Evolutionary conservation across 208 protist species (phyloP).

Genomic region (Pavlovales sp.): DNA sequence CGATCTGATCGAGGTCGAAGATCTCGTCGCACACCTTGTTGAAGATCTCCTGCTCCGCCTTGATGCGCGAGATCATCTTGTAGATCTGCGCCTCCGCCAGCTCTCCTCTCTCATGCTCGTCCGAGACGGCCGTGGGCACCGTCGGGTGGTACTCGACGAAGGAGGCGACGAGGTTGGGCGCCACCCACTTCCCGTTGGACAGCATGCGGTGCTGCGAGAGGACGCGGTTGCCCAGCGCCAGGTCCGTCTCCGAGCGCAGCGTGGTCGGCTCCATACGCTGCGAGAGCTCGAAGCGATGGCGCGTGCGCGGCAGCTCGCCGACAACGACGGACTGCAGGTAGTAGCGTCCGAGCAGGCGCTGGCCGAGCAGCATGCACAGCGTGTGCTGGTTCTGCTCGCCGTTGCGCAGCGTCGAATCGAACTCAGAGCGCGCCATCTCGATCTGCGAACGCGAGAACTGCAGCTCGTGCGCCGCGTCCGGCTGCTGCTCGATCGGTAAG

Average conservation of each 20-base stretch:
- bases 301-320: neutral
- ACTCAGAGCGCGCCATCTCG: neutral
- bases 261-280: neutral
- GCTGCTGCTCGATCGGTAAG: neutral
- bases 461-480: neutral
- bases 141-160: neutral
- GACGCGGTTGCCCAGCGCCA: neutral
- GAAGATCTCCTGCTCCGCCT: conserved; percentile 3
- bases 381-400: neutral
- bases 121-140: neutral
- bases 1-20: neutral
- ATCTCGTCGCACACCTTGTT: conserved; percentile 5
- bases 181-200: neutral
- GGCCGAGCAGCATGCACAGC: neutral
- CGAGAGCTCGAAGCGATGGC: neutral
- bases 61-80: neutral
- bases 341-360: neutral
- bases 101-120: too few relatives aligned
- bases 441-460: neutral
- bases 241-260: neutral
- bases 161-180: neutral
- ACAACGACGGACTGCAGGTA: conserved; percentile 1
- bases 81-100: neutral
- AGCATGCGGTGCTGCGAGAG: neutral
- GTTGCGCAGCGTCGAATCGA: neutral